These are phyloP conservation scores for Choiromyces venosus DNA, from an alignment of 495 filamentous ascomycete species.

Conservation along the genomic window DNA sequence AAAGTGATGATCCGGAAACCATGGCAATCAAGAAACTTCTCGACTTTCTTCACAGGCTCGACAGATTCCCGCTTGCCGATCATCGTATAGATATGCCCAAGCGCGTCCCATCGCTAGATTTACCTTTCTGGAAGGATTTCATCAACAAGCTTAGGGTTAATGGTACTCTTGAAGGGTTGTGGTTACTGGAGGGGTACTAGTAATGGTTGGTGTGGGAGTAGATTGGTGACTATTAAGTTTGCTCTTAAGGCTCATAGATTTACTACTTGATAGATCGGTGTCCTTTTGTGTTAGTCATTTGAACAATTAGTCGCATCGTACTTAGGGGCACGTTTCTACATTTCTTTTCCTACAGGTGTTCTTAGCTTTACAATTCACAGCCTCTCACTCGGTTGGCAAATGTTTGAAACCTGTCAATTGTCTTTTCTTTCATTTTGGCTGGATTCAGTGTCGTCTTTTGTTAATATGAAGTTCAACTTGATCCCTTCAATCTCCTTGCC, in stretches of 20 bases:
- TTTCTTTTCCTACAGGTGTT: not conserved
- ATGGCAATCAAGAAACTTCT: conserved; percentile 18
- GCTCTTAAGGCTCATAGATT: no score
- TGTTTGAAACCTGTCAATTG: no score
- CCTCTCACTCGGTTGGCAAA: not conserved
- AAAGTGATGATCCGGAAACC: conserved; percentile 19
- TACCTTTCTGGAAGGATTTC: conserved; percentile 57
- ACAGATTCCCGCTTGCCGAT: conserved; percentile 2
- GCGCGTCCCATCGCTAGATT: conserved; percentile 3
- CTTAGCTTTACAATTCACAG: not conserved
- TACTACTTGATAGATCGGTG: not conserved
- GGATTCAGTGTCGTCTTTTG: no score
- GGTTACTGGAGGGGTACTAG: conserved; percentile 42
- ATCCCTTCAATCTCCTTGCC: no score
- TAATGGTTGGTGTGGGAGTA: not conserved
- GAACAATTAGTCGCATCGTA: not conserved
- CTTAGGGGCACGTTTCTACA: not conserved
- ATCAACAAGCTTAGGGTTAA: conserved; percentile 62
- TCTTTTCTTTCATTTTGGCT: no score
- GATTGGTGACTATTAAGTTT: no score
- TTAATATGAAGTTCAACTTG: no score
- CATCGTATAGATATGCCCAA: conserved; percentile 5
- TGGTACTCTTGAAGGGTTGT: conserved; percentile 57
- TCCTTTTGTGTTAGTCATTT: not conserved
- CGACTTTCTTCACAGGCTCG: conserved; percentile 21